Base-by-base conservation (phyloP, 1,284 basidiomycete genomes). In the Malassezia yamatoensis region DNA sequence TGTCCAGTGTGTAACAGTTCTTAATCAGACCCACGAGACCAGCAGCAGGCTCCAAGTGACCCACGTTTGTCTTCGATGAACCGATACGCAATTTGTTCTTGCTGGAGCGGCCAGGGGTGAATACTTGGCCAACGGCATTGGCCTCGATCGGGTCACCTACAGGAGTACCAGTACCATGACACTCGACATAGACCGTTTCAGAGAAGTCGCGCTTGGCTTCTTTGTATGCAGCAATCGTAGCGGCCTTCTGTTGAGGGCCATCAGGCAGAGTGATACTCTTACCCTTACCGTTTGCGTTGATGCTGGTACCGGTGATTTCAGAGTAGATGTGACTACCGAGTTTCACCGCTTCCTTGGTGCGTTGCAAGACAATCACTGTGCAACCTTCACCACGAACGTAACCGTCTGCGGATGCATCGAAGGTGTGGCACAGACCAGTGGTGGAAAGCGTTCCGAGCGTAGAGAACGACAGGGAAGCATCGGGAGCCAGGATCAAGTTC, bases 111-210 rank as follows among this genome's bases (percentile, higher is more conserved):
- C 50, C 53, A 12, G 45, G 41, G 33, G 50, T 40, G 43, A 56
- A 56, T 20, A 63, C 34, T 37, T 51, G 48, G 29, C 55, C 61
- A 21, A 61, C 44, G 12, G 51, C 54, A 18, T 57, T 58, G 12
- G 50, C 59, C 44, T 63, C 61, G 33, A 54, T 58, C 1, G 54
- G 60, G 46, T 63, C 61, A 50, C 61, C 61, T 24, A 61, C 61
- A 7, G 49, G 44, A 9, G 61, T 63, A 41, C 61, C 61, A 3
- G 61, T 63, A 18, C 49, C 61, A 34, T 63, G 61, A 16, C 42
- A 47, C 49, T 63, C 61, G 12, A 61, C 54, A 18, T 59, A 62
- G 0, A 16, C 51, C 16, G 49, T 43, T 33, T 60, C 54, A 16
- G 11, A 29, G 9, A 50, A 46, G 11, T 51, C 34, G 38, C 50